Evolutionary conservation across 352 stramenopile genomes (phyloP).

Genomic region (Globisporangium lucens): DNA sequence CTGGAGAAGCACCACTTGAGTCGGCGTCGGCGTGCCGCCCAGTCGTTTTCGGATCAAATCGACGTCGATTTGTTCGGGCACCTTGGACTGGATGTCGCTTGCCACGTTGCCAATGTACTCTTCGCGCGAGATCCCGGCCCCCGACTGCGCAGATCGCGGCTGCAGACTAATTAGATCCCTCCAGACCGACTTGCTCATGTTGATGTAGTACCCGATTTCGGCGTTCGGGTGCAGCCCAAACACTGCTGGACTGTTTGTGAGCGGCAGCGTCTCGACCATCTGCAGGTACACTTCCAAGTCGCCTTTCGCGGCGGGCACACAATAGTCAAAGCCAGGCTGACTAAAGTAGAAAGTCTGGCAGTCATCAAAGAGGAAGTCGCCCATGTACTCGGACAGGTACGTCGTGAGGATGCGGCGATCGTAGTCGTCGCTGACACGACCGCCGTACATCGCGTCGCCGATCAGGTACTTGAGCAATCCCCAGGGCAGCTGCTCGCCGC

Average conservation of each 20-base stretch:
- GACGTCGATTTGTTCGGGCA: conserved; percentile 86
- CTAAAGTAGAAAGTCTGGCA: conserved; percentile 94
- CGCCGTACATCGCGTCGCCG: conserved; percentile 96
- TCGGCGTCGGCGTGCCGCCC: conserved; percentile 73
- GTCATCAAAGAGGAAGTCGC: conserved; percentile 95
- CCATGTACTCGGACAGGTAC: conserved; percentile 95
- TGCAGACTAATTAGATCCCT: conserved; percentile 92
- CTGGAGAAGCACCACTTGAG: conserved; percentile 92
- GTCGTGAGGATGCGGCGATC: conserved; percentile 94
- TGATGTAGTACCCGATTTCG: conserved; percentile 96
- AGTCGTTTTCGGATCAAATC: conserved; percentile 84
- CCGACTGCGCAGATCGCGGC: conserved; percentile 74
- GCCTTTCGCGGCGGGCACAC: conserved; percentile 46
- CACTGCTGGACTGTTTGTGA: conserved; percentile 93
- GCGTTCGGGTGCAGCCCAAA: conserved; percentile 96
- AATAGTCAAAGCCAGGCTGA: conserved; percentile 92
- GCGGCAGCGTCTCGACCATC: conserved; percentile 88
- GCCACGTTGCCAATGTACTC: conserved; percentile 90
- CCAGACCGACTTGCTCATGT: conserved; percentile 94
- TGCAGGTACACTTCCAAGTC: conserved; percentile 75
- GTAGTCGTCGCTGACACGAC: conserved; percentile 95
- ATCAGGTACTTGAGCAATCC: conserved; percentile 94
- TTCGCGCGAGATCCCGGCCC: conserved; percentile 87
- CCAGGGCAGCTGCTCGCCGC: conserved; percentile 93
- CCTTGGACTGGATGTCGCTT: conserved; percentile 90